Evolutionary conservation across 495 filamentous ascomycete genomes (phyloP), one percentile per base, ranked within the genome.

Genomic region (Trichoderma erinaceum): DNA sequence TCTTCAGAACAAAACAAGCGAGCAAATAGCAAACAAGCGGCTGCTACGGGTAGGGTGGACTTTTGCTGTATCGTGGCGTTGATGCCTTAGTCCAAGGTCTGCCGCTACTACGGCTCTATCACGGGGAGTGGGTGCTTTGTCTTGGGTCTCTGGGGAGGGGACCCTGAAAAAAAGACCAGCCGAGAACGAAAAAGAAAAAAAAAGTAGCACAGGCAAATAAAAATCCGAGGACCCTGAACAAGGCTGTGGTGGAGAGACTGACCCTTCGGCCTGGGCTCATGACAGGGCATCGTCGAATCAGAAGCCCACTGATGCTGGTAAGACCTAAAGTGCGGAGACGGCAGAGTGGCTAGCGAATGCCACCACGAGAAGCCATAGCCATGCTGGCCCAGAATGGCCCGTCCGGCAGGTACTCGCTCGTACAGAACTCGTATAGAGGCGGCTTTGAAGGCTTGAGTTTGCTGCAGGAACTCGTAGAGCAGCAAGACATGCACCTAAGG

Each of bases 1-100:
- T 21, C 25, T 23, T 23, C 56, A 61, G 23, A 25, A 16, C 29
- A 29, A 29, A 16, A 27, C 3, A 61, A 21, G 4, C 21, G 2
- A n/a, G 50, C 50, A 58, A 32, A 32, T 3, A 11, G 56, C 25
- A 12, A 25, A 23, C 25, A 18, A 18, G 27, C 56, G 56, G 56
- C 56, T 61, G 56, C 11, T 61, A 32, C 56, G 56, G 56, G 27
- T 61, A 25, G 2, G 7, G 13, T 61, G 35, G 35, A 38, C 35
- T 3, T 7, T 61, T 61, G 25, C 56, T 25, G 8, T 16, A 11
- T 61, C 56, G 56, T 61, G 56, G 56, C 56, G 23, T 61, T 32
- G 56, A 32, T 61, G 56, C 56, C 56, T 61, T 61, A 61, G 56
- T 61, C 56, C 4, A 52, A 25, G 21, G n/a, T 25, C 27, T 61